Conservation (phyloP, 2,329 filamentous ascomycete species). For the Escovopsis weberi region DNA sequence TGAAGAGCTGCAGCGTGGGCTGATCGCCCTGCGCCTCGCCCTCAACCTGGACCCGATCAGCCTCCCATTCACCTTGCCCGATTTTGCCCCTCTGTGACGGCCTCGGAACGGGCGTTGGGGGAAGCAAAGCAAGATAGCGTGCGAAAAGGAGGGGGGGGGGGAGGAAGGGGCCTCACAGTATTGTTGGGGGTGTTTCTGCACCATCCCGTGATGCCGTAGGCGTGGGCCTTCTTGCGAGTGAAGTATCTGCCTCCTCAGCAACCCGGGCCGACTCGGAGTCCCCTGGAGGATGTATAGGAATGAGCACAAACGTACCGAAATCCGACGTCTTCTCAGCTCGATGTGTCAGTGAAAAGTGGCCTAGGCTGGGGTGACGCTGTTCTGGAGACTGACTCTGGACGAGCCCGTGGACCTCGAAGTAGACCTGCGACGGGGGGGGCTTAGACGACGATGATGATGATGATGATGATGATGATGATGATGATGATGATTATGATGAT, state of each 20-base stretch:
- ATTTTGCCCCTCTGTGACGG: too few species aligned
- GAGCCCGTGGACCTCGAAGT: constrained; percentile 45
- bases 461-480: not conserved
- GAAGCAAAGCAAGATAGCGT: too few species aligned
- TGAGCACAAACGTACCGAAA: constrained; percentile 28
- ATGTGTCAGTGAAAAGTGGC: constrained; percentile 12
- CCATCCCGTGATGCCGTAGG: constrained; percentile 43
- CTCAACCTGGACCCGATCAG: constrained; percentile 48
- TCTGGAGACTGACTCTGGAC: constrained; percentile 46
- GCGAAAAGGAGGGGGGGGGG: too few species aligned
- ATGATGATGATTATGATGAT: not conserved
- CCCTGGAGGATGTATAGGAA: not conserved
- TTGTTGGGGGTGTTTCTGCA: constrained; percentile 43
- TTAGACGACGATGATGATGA: not conserved
- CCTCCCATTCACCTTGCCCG: not conserved
- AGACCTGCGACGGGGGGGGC: constrained; percentile 27
- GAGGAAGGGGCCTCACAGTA: constrained; percentile 27
- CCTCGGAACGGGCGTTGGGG: too few species aligned
- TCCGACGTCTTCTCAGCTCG: constrained; percentile 31
- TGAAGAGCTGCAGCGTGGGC: constrained; percentile 49
- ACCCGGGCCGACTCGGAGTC: not conserved
- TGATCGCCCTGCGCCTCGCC: constrained; percentile 75
- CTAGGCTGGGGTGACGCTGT: not conserved
- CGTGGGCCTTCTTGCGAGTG: constrained; percentile 34
- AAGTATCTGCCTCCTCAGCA: constrained; percentile 31